Evolutionary conservation across 169 alveolate genomes (phyloP).

Genomic region (Plasmodium yoelii): DNA sequence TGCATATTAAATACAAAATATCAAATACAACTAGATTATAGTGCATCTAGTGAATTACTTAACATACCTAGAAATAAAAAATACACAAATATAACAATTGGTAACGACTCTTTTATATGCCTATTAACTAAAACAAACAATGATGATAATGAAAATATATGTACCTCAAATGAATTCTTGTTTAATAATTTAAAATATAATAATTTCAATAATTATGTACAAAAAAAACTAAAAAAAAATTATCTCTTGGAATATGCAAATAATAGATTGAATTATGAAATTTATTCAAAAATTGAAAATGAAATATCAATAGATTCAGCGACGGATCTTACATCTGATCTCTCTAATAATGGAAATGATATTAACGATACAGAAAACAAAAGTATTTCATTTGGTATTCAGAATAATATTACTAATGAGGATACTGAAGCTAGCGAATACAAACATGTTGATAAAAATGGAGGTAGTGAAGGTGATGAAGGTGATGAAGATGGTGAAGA

Average conservation of each 20-base stretch:
- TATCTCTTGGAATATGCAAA: conserved; percentile 38
- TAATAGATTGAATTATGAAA: conserved; percentile 20
- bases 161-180: neutral
- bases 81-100: conserved; percentile 66
- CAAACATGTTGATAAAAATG: neutral
- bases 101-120: conserved; percentile 69
- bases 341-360: neutral
- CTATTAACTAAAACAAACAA: conserved; percentile 7
- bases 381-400: neutral
- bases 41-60: conserved; percentile 50
- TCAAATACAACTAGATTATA: conserved; percentile 64
- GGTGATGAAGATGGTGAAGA: no score
- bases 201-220: conserved; percentile 19
- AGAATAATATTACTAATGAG: neutral
- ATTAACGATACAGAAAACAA: neutral
- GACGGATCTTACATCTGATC: no score
- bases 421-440: neutral
- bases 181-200: conserved; percentile 2
- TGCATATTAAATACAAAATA: conserved; percentile 72
- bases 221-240: conserved; percentile 27
- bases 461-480: no score
- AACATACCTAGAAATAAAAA: conserved; percentile 27
- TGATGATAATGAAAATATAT: neutral
- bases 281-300: neutral
- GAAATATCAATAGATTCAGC: neutral